Conservation (phyloP, 2,329 filamentous ascomycete genomes). For the Clarireedia monteithiana region DNA sequence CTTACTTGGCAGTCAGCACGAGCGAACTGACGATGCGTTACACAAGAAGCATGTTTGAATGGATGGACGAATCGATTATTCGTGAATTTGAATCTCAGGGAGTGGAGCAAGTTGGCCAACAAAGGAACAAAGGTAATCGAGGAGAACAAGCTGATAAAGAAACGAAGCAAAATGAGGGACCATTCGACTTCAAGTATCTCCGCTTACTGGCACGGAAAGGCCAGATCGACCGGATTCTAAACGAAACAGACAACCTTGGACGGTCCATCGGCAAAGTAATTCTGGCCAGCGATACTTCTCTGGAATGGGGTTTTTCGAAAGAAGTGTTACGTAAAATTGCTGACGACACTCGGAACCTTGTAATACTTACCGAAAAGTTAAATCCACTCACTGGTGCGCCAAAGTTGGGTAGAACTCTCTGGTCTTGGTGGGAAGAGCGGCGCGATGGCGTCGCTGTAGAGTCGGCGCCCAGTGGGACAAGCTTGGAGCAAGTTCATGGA, state of each 20-base stretch:
- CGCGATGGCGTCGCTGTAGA: constrained; percentile 56
- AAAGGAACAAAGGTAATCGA: constrained; percentile 29
- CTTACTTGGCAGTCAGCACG: constrained; percentile 82
- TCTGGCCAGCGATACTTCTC: constrained; percentile 77
- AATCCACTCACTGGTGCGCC: constrained; percentile 29
- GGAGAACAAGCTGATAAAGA: constrained; percentile 29
- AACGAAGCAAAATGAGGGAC: constrained; percentile 52
- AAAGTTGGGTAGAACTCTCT: constrained; percentile 63
- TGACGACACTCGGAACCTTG: constrained; percentile 68
- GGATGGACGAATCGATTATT: constrained; percentile 96
- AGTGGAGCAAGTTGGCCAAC: constrained; percentile 33
- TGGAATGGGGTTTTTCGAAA: constrained; percentile 94
- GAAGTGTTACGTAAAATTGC: constrained; percentile 69
- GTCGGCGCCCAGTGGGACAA: constrained; percentile 43
- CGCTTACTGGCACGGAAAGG: constrained; percentile 75
- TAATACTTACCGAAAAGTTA: constrained; percentile 77
- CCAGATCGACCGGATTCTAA: constrained; percentile 66
- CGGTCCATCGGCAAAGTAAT: constrained; percentile 61
- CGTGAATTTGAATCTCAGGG: constrained; percentile 74
- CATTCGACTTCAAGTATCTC: constrained; percentile 85
- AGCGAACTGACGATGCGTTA: constrained; percentile 85
- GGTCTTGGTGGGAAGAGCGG: constrained; percentile 69
- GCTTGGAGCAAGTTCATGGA: constrained; percentile 58
- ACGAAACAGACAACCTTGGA: constrained; percentile 33
- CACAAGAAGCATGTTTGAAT: constrained; percentile 92